Evolutionary conservation across 331 rosid genomes (phyloP).

Genomic region (Malus hybrid): DNA sequence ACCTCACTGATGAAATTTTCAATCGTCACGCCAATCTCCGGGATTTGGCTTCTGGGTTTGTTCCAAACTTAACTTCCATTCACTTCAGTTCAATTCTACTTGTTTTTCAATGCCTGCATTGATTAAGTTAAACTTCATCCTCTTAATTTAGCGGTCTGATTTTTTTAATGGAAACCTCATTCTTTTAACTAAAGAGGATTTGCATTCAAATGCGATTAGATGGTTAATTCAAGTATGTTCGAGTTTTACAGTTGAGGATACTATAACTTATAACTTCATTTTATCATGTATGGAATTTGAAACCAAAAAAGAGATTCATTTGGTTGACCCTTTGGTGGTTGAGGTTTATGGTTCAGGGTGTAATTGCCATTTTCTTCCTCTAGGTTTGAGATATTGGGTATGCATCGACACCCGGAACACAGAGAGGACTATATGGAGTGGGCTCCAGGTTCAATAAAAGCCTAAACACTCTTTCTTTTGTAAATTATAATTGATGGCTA

Average conservation of each 20-base stretch:
- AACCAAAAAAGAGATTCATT: not conserved
- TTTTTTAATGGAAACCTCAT: not conserved
- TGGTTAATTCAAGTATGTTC: not conserved
- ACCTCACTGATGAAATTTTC: constrained; percentile 67
- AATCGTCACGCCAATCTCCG: constrained; percentile 61
- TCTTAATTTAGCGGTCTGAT: not conserved
- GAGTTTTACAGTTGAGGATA: not conserved
- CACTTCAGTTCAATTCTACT: not conserved
- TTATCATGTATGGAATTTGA: not conserved
- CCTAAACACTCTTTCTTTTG: constrained; percentile 12
- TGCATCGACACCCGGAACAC: constrained; percentile 97
- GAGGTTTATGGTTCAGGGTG: not conserved
- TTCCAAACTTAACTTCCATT: constrained; percentile 16
- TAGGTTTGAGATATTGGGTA: constrained; percentile 80
- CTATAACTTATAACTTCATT: not conserved
- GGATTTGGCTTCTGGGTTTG: constrained; percentile 89
- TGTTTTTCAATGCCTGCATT: not conserved
- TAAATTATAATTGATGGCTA: not conserved
- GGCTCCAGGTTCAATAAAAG: constrained; percentile 86
- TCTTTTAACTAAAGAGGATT: not conserved
- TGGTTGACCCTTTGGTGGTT: constrained; percentile 5
- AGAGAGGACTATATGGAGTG: constrained; percentile 94
- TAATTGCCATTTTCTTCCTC: constrained; percentile 18
- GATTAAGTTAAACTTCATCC: not conserved
- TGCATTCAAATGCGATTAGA: not conserved